Conservation (phyloP, 768 basidiomycete species). For the Termitomyces sp. region DNA sequence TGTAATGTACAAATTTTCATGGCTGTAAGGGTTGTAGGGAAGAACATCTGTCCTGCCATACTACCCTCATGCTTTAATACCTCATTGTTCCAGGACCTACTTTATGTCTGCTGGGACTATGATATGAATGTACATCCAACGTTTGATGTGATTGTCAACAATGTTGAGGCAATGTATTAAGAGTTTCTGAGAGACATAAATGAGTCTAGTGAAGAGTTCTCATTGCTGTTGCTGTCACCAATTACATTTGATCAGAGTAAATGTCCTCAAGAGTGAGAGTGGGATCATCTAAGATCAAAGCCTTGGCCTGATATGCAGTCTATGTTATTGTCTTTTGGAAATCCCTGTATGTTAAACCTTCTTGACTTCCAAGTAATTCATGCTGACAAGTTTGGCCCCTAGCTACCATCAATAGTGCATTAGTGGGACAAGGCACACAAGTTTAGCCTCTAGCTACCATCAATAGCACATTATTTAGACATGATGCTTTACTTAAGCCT, state of each 20-base stretch:
- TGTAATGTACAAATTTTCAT: too few relatives aligned
- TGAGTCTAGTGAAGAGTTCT: constrained; percentile 11
- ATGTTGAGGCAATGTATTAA: constrained; percentile 39
- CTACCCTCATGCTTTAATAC: constrained; percentile 32
- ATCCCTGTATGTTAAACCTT: constrained; percentile 17
- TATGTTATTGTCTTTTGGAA: constrained; percentile 16
- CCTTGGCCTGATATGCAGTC: constrained; percentile 40
- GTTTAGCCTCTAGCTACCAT: too few relatives aligned
- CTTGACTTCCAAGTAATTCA: background rate
- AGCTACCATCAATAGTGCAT: background rate
- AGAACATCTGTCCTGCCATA: constrained; percentile 45
- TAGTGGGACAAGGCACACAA: background rate
- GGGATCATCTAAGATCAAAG: constrained; percentile 8
- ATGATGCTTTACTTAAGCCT: constrained; percentile 6
- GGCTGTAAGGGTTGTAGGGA: constrained; percentile 34
- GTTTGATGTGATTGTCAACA: constrained; percentile 43
- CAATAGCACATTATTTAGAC: too few relatives aligned
- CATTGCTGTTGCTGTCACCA: background rate
- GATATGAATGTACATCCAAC: constrained; percentile 46
- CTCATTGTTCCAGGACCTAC: constrained; percentile 33
- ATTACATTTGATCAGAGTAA: constrained; percentile 12
- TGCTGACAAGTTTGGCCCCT: background rate
- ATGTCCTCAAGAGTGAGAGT: constrained; percentile 9
- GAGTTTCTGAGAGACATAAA: constrained; percentile 11
- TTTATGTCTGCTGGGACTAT: constrained; percentile 52